These are phyloP conservation scores for Clonostachys chloroleuca DNA, from an alignment of 2,329 filamentous ascomycete species.

Conservation along the genomic window DNA sequence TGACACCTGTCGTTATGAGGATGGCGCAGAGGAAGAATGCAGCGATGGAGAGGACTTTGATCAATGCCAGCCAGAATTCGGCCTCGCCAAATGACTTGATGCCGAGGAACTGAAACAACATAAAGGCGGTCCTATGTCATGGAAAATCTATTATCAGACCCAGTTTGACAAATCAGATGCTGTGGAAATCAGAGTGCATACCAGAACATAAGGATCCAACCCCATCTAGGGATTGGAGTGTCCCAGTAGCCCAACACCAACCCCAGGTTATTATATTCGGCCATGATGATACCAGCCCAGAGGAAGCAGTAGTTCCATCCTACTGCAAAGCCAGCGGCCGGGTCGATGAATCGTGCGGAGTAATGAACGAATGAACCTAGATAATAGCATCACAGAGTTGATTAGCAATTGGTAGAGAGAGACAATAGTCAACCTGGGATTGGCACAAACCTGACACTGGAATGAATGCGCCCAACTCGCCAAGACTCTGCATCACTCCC, in stretches of 20 bases:
- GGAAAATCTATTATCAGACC: too few relatives aligned
- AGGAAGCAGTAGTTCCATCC: conserved; percentile 72
- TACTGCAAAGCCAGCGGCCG: conserved; percentile 62
- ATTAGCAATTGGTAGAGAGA: too few relatives aligned
- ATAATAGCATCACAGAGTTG: too few relatives aligned
- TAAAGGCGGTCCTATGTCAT: conserved; percentile 45
- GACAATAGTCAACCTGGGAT: too few relatives aligned
- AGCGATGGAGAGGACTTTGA: conserved; percentile 66
- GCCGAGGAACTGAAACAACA: conserved; percentile 65
- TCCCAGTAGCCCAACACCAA: conserved; percentile 65
- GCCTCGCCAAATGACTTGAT: conserved; percentile 74
- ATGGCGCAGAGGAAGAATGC: conserved; percentile 74
- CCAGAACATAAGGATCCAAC: conserved; percentile 72
- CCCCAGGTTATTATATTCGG: conserved; percentile 67
- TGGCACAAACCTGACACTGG: too few relatives aligned
- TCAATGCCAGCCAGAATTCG: conserved; percentile 73
- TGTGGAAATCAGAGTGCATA: too few relatives aligned
- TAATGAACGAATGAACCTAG: too few relatives aligned
- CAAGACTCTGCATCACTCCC: too few relatives aligned
- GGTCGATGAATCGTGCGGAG: conserved; percentile 48
- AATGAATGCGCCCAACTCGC: too few relatives aligned
- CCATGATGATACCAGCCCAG: conserved; percentile 61
- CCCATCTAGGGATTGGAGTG: conserved; percentile 57
- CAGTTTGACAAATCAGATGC: too few relatives aligned
- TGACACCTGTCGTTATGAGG: conserved; percentile 63